Conservation (phyloP, 345 rosid genomes). For the Hibiscus syriacus region DNA sequence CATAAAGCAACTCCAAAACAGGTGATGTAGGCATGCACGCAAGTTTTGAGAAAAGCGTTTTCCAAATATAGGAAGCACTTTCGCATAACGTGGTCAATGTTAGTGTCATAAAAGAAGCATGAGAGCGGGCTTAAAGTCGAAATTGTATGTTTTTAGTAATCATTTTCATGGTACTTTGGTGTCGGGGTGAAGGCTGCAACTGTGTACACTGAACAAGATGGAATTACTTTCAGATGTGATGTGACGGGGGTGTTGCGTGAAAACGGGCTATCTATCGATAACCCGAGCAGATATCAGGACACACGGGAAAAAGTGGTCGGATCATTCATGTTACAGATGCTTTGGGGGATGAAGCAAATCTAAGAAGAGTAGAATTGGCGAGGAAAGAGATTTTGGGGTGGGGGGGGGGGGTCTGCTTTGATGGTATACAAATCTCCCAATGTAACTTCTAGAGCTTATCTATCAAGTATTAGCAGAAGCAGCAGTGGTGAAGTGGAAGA, state of each 20-base stretch:
- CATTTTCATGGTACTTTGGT: not conserved
- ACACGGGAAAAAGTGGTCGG: conserved; percentile 51
- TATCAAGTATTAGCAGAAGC: conserved; percentile 20
- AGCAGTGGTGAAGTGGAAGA: conserved; percentile 21
- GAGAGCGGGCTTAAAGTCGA: no score
- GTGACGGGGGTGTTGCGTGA: conserved; percentile 63
- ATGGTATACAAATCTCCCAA: conserved; percentile 32
- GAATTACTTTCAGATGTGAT: conserved; percentile 62
- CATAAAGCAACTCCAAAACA: no score
- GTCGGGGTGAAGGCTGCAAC: conserved; percentile 60
- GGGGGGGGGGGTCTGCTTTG: conserved; percentile 41
- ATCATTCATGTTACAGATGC: conserved; percentile 62
- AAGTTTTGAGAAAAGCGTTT: no score
- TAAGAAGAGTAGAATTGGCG: conserved; percentile 34
- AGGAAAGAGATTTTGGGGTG: conserved; percentile 56
- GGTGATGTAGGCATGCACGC: no score
- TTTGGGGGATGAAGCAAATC: conserved; percentile 43
- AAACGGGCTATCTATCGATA: conserved; percentile 65
- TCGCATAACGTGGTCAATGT: no score
- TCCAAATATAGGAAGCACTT: no score
- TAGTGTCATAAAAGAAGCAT: not conserved
- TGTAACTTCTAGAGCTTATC: conserved; percentile 13
- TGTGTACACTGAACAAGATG: conserved; percentile 42
- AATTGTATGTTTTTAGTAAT: not conserved
- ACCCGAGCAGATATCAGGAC: conserved; percentile 52